Percentiles rank a stretch among this genome's conserved stretches.
These are phyloP conservation scores for Apiosordaria backusii DNA, from an alignment of 495 filamentous ascomycete genomes.

Conservation along the genomic window DNA sequence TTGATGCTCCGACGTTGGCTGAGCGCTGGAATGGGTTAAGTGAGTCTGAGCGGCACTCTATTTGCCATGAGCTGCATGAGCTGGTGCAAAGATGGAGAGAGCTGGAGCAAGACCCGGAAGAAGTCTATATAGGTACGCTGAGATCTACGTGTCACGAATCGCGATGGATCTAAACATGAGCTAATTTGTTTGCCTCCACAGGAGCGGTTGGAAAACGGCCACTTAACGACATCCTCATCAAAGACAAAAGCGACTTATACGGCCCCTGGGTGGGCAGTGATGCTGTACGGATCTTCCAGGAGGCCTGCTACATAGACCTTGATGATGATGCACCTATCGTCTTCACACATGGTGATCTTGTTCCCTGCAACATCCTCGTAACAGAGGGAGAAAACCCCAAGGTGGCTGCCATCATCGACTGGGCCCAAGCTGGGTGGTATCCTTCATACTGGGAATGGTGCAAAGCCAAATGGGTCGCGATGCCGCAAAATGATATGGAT, in stretches of 20 bases:
- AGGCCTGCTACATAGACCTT: constrained; percentile 1
- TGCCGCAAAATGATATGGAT: background rate
- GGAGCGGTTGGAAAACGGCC: background rate
- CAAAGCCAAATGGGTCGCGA: constrained; percentile 6
- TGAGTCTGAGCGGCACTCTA: constrained; percentile 21
- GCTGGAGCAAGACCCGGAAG: constrained; percentile 26
- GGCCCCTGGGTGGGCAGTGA: constrained; percentile 1
- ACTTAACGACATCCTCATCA: constrained; percentile 5
- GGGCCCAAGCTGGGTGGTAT: constrained; percentile 12
- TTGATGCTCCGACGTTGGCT: constrained; percentile 28
- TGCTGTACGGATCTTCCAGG: background rate
- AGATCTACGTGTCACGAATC: background rate
- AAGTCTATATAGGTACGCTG: constrained; percentile 8
- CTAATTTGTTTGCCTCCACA: background rate
- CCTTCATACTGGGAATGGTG: constrained; percentile 15
- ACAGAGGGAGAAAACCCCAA: background rate
- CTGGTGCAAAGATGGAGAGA: constrained; percentile 29
- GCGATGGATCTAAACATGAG: background rate
- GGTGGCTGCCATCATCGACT: constrained; percentile 12
- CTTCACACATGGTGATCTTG: constrained; percentile 7
- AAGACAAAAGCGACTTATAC: background rate
- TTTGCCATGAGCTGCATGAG: constrained; percentile 31
- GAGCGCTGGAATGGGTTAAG: constrained; percentile 29
- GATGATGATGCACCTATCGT: background rate
- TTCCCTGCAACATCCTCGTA: constrained; percentile 8